These are phyloP conservation scores for Torulaspora gathmanii DNA, from an alignment of 805 yeast genomes.

Conservation along the genomic window DNA sequence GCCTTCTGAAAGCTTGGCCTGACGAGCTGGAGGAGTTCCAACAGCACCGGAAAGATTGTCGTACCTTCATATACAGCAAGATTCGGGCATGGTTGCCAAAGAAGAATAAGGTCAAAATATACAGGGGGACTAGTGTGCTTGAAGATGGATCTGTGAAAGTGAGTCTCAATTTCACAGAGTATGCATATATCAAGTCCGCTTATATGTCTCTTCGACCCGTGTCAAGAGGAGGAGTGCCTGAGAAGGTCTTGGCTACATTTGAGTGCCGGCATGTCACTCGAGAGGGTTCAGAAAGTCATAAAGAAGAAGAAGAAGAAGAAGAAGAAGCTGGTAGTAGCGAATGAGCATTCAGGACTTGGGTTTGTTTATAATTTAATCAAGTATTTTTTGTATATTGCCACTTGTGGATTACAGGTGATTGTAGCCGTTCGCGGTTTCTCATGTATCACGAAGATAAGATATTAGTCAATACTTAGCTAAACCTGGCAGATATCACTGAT, in stretches of 20 bases:
- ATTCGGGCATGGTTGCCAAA: slow-evolving; percentile 1
- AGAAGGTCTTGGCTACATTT: slow-evolving; percentile 1
- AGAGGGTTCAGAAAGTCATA: no score
- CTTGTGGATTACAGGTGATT: background rate
- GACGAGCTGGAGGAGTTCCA: background rate
- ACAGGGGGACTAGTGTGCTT: background rate
- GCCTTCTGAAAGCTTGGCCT: background rate
- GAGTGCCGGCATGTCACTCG: slow-evolving; percentile 23
- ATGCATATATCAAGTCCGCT: background rate
- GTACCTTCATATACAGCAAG: slow-evolving; percentile 1
- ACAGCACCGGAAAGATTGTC: background rate
- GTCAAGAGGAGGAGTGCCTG: no score
- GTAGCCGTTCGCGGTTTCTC: background rate
- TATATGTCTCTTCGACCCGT: no score
- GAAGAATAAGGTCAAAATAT: slow-evolving; percentile 1
- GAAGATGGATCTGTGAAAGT: slow-evolving; percentile 2
- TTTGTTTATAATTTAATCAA: no score
- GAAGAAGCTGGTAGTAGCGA: no score
- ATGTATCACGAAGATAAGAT: background rate
- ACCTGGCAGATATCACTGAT: no score
- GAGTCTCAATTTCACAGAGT: slow-evolving; percentile 1
- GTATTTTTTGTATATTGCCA: no score
- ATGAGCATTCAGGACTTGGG: no score
- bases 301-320: no score
- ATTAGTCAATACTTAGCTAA: background rate